These are phyloP conservation scores for Creolimax fragrantissima DNA, from an alignment of 78 protist species.

Conservation along the genomic window DNA sequence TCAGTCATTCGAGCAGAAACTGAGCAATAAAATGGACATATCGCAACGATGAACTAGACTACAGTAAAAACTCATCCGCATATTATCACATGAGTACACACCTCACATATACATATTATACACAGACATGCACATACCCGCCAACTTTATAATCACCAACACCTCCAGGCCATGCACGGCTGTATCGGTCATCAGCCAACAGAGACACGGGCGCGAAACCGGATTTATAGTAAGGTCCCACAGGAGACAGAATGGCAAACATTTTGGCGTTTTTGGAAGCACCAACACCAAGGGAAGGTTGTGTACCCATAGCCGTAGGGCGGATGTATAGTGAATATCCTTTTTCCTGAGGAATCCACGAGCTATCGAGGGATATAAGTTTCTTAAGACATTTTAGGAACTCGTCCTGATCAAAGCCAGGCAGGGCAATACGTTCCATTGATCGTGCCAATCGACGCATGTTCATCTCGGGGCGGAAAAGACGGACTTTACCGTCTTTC, in stretches of 20 bases:
- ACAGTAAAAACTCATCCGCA: background rate
- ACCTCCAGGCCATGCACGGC: slow-evolving; percentile 72
- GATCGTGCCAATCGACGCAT: slow-evolving; percentile 71
- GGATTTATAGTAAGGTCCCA: slow-evolving; percentile 91
- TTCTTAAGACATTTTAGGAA: slow-evolving; percentile 68
- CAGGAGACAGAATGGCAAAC: slow-evolving; percentile 80
- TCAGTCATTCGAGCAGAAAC: no score
- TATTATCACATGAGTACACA: background rate
- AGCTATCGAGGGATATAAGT: slow-evolving; percentile 69
- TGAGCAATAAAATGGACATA: no score
- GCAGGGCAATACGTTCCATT: slow-evolving; percentile 71
- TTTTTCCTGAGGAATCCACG: slow-evolving; percentile 80
- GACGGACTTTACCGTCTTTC: slow-evolving; percentile 7
- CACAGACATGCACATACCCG: slow-evolving; percentile 22
- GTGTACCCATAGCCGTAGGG: slow-evolving; percentile 88
- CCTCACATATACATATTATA: background rate
- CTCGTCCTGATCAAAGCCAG: slow-evolving; percentile 50
- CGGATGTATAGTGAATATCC: slow-evolving; percentile 94
- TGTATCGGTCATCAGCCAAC: slow-evolving; percentile 59
- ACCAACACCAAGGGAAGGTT: slow-evolving; percentile 68
- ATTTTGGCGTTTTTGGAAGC: slow-evolving; percentile 30
- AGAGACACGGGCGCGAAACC: slow-evolving; percentile 90
- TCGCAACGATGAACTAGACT: background rate
- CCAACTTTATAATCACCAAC: slow-evolving; percentile 74
- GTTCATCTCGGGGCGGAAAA: slow-evolving; percentile 91